Base-by-base conservation (phyloP, 2,329 filamentous ascomycete genomes). In the Domatiomyces globalis region DNA sequence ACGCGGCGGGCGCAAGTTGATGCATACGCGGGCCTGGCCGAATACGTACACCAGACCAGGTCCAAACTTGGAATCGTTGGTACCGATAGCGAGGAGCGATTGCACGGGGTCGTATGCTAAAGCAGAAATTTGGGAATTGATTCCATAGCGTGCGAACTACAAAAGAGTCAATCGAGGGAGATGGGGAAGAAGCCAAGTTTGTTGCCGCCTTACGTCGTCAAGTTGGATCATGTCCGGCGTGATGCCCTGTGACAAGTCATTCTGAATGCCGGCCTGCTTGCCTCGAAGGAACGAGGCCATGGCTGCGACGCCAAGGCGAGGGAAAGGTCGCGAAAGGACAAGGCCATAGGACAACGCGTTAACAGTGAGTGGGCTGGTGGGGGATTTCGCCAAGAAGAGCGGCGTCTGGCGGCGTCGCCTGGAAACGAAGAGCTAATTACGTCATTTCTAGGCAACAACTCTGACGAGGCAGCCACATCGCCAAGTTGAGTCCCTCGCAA, bases 71-170 rank as follows among this genome's bases (percentile, higher is more conserved):
- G 84, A 87, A 68, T 94, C 85, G 65, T 81, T 85, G 43, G 92
- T 98, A 54, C 88, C 92, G 56, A 96, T 80, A 43, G 92, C 92
- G 49, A 98, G 76, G 52, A 98, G 80, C 25, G 89, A 95, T 66
- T 98, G 92, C 10, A 95, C 77, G 1, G 92, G 89, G 59, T 96
- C 89, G 71, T 94, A 96, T 54, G 88, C 85, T 58, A 96, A 72
- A 57, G 84, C 85, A 61, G 86, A 87, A 61, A 77, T 74, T 60
- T 78, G 78, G 18, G 83, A 87, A 65, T 84, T 86, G 67, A 95
- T 83, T 54, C 89, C 87, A 66, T 85, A 90, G 57, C 86, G 80
- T 49, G 79, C 78, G 61, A 87, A 71, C 73, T 77, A 46, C n/a
- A 36, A 17, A 20, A 36, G 22, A 10, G 47, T 54, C 42, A 51